Evolutionary conservation across 1,284 basidiomycete species (phyloP).

Genomic region (Athelia sp.): DNA sequence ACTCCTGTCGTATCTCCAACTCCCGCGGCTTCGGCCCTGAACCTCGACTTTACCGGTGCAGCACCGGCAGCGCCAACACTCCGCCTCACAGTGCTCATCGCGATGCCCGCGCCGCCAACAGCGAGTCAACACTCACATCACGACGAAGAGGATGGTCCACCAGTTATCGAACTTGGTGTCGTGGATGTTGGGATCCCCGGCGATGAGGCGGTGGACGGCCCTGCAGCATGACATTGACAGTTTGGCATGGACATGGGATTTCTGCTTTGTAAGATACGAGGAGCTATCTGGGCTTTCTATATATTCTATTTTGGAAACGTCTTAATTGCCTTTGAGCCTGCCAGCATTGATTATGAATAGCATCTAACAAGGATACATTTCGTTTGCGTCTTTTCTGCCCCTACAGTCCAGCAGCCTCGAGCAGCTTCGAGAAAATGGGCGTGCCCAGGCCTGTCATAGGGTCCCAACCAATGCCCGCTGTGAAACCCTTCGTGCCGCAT

Average conservation of each 20-base stretch:
- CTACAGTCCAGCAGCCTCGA: neutral
- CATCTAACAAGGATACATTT: too few relatives aligned
- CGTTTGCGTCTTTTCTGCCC: neutral
- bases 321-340: too few relatives aligned
- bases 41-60: too few relatives aligned
- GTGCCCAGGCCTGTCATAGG: slow-evolving; percentile 9
- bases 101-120: neutral
- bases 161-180: neutral
- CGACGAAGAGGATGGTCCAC: neutral
- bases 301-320: too few relatives aligned
- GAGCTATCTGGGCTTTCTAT: too few relatives aligned
- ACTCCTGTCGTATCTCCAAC: too few relatives aligned
- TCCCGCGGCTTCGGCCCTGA: too few relatives aligned
- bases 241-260: too few relatives aligned
- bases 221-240: too few relatives aligned
- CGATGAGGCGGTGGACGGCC: too few relatives aligned
- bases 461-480: slow-evolving; percentile 24
- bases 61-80: neutral
- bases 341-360: too few relatives aligned
- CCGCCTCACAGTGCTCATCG: neutral
- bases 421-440: neutral
- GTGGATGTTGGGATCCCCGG: neutral
- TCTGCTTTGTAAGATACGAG: too few relatives aligned
- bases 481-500: slow-evolving; percentile 24
- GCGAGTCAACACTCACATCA: neutral